Conservation (phyloP, 495 filamentous ascomycete species). For the Penicillium samsonianum region DNA sequence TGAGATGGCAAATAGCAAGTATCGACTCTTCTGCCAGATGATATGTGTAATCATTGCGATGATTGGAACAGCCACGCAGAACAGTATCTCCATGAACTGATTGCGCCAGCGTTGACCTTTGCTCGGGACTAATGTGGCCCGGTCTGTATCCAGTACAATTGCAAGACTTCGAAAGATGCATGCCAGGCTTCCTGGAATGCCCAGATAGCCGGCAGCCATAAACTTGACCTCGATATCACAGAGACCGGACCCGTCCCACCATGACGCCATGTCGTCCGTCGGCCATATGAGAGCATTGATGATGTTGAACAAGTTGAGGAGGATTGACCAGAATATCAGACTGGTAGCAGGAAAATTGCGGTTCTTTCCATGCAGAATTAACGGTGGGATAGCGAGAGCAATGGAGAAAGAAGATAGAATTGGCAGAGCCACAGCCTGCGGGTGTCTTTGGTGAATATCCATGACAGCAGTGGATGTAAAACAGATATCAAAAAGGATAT, state of each 20-base stretch:
- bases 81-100: slow-evolving; percentile 58
- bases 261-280: slow-evolving; percentile 61
- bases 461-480: slow-evolving; percentile 1
- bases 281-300: slow-evolving; percentile 84
- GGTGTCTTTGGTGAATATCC: slow-evolving; percentile 22
- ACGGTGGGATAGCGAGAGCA: slow-evolving; percentile 50
- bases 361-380: slow-evolving; percentile 45
- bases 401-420: slow-evolving; percentile 59
- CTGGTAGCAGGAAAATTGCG: slow-evolving; percentile 50
- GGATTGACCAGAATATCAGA: slow-evolving; percentile 63
- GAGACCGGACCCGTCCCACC: slow-evolving; percentile 73
- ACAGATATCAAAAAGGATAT: not conserved
- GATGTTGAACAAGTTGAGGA: slow-evolving; percentile 67
- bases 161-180: slow-evolving; percentile 78
- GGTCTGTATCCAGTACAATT: slow-evolving; percentile 64
- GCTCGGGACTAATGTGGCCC: slow-evolving; percentile 54
- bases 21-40: slow-evolving; percentile 68
- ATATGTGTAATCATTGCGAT: slow-evolving; percentile 67
- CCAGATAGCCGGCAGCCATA: slow-evolving; percentile 63
- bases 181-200: slow-evolving; percentile 58
- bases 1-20: slow-evolving; percentile 68
- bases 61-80: slow-evolving; percentile 69
- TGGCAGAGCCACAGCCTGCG: slow-evolving; percentile 41
- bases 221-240: slow-evolving; percentile 84
- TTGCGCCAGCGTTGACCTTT: slow-evolving; percentile 54